Conservation (phyloP, 164 flowering plant genomes). For the Stephania yunnanensis region DNA sequence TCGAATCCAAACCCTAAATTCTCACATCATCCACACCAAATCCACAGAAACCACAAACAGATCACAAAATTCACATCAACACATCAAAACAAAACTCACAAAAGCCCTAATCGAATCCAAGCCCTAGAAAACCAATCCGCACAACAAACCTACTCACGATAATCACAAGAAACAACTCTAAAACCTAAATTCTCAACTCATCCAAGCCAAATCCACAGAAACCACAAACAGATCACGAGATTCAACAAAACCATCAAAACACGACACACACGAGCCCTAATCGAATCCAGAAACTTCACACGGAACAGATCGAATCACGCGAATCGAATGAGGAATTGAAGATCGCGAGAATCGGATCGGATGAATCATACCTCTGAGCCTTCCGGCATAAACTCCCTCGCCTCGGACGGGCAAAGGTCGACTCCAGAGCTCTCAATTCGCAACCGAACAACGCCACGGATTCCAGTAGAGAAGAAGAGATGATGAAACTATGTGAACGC, state of each 20-base stretch:
- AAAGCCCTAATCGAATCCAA: too few relatives aligned
- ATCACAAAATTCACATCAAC: too few relatives aligned
- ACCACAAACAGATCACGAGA: not conserved
- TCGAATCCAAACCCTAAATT: too few relatives aligned
- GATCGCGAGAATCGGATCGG: not conserved
- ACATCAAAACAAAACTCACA: too few relatives aligned
- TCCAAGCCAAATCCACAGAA: not conserved
- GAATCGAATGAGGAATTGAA: constrained; percentile 1
- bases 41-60: too few relatives aligned
- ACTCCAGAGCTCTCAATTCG: constrained; percentile 39
- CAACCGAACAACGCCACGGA: not conserved
- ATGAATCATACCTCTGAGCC: constrained; percentile 37
- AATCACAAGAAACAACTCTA: too few relatives aligned
- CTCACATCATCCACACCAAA: too few relatives aligned
- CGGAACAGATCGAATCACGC: constrained; percentile 10
- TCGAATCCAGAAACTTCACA: not conserved
- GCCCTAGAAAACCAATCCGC: too few relatives aligned
- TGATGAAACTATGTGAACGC: not conserved
- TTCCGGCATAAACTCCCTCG: constrained; percentile 44
- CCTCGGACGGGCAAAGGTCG: constrained; percentile 37
- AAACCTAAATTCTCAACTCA: not conserved
- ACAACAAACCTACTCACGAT: too few relatives aligned
- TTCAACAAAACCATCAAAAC: not conserved
- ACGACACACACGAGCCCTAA: not conserved
- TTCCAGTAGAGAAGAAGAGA: not conserved